Base-by-base conservation (phyloP, 2,329 filamentous ascomycete species). In the Penicillium sp. region DNA sequence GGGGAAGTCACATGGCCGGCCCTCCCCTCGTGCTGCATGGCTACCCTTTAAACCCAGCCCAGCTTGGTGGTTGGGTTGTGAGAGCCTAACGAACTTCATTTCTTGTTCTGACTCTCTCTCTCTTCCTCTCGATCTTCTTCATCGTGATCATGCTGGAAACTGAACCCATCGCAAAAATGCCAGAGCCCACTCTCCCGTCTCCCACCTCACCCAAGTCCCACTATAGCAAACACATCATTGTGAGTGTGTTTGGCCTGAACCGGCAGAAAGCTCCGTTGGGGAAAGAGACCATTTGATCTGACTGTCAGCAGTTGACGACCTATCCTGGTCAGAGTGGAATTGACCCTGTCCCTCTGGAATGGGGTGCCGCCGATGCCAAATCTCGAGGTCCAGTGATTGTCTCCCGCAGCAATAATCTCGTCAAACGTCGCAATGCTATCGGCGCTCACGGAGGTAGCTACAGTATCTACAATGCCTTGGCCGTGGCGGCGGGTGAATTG, bases 321-420 rank as follows among this genome's bases (percentile, higher is more conserved):
- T 96, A 97, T 69, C 91, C 91, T 27, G 90, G 89, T 59, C 91
- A 96, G 72, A 89, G 88, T 56, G 91, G 91, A 53, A 91, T 97
- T 69, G 88, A 95, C 56, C 90, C 91, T n/a, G 74, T 96, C 44
- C 81, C 83, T 24, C 82, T 97, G 77, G 79, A 86, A 58, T 97
- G 91, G 91, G 91, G 91, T 43, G 82, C 88, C 47, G 72, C 79
- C 46, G 87, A 95, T 66, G 82, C 88, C 35, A 69, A 77, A 49
- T 76, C 83, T 60, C 82, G 91, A 69, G 93, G 91, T 1, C 91
- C 91, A 4, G 87, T 97, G 43, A 85, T 95, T 44, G 91, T 95
- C 38, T 93, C 57, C 11, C 57, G 61, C 24, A 66, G 61, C 33
- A 59, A 57, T 7, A 61, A 62, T 25, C 45, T 60, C 34, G 37